Conservation (phyloP, 257 asterid genomes). For the Solanum clarkiae region DNA sequence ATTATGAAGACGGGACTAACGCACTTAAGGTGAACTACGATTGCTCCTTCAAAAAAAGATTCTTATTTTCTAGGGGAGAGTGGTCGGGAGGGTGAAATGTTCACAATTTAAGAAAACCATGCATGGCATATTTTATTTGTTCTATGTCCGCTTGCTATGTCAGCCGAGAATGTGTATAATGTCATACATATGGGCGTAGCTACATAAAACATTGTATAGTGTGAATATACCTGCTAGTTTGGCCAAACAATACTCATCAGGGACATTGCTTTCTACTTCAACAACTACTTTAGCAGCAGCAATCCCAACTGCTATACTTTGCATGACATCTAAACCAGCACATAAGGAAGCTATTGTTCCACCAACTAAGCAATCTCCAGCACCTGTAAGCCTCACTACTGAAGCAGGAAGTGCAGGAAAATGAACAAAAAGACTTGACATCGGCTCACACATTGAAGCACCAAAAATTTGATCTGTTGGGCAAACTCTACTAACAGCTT, state of each 20-base stretch:
- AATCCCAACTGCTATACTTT: constrained; percentile 82
- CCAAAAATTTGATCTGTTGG: constrained; percentile 22
- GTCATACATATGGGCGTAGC: background rate
- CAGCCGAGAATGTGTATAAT: background rate
- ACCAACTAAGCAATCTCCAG: constrained; percentile 96
- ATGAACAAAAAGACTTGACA: constrained; percentile 34
- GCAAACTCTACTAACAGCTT: constrained; percentile 32
- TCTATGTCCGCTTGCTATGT: background rate
- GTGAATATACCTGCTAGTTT: constrained; percentile 42
- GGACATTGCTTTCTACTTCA: constrained; percentile 64
- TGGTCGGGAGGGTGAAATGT: background rate
- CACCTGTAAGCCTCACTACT: constrained; percentile 69
- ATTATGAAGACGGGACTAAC: background rate
- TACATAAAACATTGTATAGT: background rate
- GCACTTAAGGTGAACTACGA: background rate
- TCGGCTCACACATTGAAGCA: constrained; percentile 12
- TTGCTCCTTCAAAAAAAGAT: background rate
- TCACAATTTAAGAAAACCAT: background rate
- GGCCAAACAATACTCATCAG: constrained; percentile 31
- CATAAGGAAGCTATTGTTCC: constrained; percentile 59
- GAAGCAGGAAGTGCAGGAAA: constrained; percentile 72
- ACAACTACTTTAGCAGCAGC: constrained; percentile 88
- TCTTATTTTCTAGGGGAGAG: background rate
- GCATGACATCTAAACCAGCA: constrained; percentile 79
- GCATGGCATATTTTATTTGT: background rate